These are phyloP conservation scores for Lipomyces orientalis DNA, from an alignment of 805 yeast genomes.

Conservation along the genomic window DNA sequence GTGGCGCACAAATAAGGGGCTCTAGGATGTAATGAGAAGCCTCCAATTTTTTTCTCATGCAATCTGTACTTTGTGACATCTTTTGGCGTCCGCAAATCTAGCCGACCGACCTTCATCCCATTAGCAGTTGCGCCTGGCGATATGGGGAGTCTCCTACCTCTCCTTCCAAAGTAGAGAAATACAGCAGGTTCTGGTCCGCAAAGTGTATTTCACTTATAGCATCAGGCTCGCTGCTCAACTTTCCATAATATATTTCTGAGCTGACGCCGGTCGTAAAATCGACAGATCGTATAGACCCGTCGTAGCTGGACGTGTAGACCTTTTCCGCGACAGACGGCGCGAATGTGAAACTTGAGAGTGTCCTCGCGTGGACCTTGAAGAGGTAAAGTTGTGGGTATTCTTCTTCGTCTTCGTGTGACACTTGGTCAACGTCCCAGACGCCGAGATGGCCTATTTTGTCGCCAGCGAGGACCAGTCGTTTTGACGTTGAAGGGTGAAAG, in stretches of 20 bases:
- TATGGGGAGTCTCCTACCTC: constrained; percentile 43
- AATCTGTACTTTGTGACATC: constrained; percentile 52
- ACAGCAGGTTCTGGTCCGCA: constrained; percentile 56
- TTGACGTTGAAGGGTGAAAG: constrained; percentile 74
- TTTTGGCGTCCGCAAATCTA: constrained; percentile 64
- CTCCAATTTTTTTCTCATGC: constrained; percentile 92
- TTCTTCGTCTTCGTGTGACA: constrained; percentile 46
- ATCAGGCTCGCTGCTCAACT: constrained; percentile 47
- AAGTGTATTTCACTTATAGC: constrained; percentile 36
- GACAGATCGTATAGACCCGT: constrained; percentile 78
- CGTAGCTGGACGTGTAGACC: constrained; percentile 78
- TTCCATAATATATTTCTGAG: constrained; percentile 56
- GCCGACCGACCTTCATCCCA: constrained; percentile 56
- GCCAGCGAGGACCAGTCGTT: constrained; percentile 77
- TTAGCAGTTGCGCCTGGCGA: too few species aligned
- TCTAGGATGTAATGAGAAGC: constrained; percentile 78
- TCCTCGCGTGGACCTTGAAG: constrained; percentile 76
- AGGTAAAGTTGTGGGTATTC: constrained; percentile 55
- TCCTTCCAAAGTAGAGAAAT: constrained; percentile 80
- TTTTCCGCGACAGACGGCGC: constrained; percentile 57
- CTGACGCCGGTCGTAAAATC: constrained; percentile 69
- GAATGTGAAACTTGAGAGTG: constrained; percentile 68
- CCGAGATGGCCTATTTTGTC: constrained; percentile 89
- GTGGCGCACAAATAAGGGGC: constrained; percentile 73
- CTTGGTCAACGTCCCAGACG: constrained; percentile 75